These are phyloP conservation scores for Candida sp. DNA, from an alignment of 1,139 yeast species.

Conservation along the genomic window DNA sequence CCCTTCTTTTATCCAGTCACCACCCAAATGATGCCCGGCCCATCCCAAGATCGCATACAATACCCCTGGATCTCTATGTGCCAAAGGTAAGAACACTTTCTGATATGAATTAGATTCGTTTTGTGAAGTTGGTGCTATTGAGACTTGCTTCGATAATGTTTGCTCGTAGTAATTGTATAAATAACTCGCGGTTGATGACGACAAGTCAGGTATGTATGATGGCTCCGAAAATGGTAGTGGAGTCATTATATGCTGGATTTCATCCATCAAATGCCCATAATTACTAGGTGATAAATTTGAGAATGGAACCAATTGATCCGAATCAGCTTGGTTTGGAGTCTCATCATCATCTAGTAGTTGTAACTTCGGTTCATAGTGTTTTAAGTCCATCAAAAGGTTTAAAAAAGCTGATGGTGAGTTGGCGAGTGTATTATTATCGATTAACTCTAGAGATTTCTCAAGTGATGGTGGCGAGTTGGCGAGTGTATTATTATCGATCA, in stretches of 20 bases:
- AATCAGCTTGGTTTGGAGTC: background rate
- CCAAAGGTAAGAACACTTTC: conserved; percentile 76
- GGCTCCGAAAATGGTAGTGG: conserved; percentile 18
- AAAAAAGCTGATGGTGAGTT: conserved; percentile 17
- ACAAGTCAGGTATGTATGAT: conserved; percentile 15
- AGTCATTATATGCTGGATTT: conserved; percentile 15
- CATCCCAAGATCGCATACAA: conserved; percentile 71
- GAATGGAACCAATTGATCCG: background rate
- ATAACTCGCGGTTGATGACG: conserved; percentile 17
- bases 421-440: conserved; percentile 3
- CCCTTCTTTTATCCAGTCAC: conserved; percentile 43
- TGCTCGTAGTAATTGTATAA: conserved; percentile 67
- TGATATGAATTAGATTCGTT: conserved; percentile 63
- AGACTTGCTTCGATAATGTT: conserved; percentile 53
- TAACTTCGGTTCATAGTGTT: conserved; percentile 2
- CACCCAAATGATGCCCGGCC: conserved; percentile 68
- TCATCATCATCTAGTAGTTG: conserved; percentile 1
- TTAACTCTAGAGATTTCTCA: background rate
- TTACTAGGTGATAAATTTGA: conserved; percentile 5
- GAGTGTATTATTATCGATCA: conserved; percentile 1
- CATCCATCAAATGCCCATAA: conserved; percentile 14
- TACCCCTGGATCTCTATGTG: conserved; percentile 65
- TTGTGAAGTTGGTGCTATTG: conserved; percentile 57
- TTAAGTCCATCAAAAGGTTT: conserved; percentile 18
- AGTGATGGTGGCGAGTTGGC: conserved; percentile 16